These are phyloP conservation scores for Clonostachys chloroleuca DNA, from an alignment of 2,329 filamentous ascomycete species.

Conservation along the genomic window DNA sequence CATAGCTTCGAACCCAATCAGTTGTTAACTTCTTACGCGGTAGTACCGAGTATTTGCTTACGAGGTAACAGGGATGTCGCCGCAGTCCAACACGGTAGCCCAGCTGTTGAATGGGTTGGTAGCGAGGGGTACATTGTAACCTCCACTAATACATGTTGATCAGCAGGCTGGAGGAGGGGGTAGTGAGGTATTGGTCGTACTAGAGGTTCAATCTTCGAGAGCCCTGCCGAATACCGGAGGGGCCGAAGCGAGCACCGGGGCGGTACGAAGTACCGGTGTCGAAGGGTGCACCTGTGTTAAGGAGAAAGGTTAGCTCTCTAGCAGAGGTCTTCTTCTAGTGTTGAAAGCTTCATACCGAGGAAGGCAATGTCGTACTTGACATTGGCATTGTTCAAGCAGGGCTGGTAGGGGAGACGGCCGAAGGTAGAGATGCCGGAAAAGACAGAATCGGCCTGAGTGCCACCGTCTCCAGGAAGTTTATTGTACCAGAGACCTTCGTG, in stretches of 20 bases:
- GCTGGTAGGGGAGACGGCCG: slow-evolving; percentile 71
- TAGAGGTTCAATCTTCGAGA: slow-evolving; percentile 83
- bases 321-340: not conserved
- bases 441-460: slow-evolving; percentile 79
- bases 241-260: slow-evolving; percentile 79
- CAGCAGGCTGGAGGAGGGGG: too few species aligned
- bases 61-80: slow-evolving; percentile 82
- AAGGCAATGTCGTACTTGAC: slow-evolving; percentile 83
- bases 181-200: slow-evolving; percentile 43
- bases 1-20: slow-evolving; percentile 53
- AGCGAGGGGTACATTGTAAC: slow-evolving; percentile 78
- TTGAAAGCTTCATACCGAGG: slow-evolving; percentile 51
- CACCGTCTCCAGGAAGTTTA: slow-evolving; percentile 75
- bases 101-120: slow-evolving; percentile 80
- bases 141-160: slow-evolving; percentile 52
- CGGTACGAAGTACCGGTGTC: slow-evolving; percentile 84
- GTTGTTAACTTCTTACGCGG: not conserved
- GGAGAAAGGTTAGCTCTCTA: not conserved
- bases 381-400: slow-evolving; percentile 66
- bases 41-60: slow-evolving; percentile 33
- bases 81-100: slow-evolving; percentile 76
- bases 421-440: slow-evolving; percentile 88
- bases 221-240: slow-evolving; percentile 80
- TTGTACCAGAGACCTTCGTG: slow-evolving; percentile 80
- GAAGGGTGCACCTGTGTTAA: slow-evolving; percentile 65